Conservation (phyloP, 371 early-diverging fungal genomes). For the Mucor plumbeus region DNA sequence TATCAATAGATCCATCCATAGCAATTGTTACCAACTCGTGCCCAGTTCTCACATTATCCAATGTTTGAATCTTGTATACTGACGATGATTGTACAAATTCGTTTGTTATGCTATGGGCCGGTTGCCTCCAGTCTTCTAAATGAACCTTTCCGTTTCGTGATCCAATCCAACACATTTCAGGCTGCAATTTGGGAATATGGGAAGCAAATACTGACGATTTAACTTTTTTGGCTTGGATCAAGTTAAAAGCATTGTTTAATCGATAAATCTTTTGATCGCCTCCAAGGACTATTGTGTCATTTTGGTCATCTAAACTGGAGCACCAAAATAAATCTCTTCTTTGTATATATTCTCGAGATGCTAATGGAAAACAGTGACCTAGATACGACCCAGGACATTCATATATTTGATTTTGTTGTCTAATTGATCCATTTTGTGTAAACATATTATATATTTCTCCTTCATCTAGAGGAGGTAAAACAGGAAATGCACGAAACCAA, state of each 20-base stretch:
- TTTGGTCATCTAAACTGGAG: constrained; percentile 11
- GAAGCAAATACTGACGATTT: constrained; percentile 29
- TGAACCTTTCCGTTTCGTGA: constrained; percentile 29
- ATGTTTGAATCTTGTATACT: constrained; percentile 19
- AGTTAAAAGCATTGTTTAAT: constrained; percentile 10
- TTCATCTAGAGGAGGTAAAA: constrained; percentile 1
- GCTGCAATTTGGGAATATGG: constrained; percentile 3
- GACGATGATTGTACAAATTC: constrained; percentile 23
- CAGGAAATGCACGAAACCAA: constrained; percentile 10
- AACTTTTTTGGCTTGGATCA: background rate
- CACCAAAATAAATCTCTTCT: constrained; percentile 34
- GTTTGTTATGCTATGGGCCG: background rate
- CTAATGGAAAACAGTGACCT: background rate
- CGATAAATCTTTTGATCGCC: constrained; percentile 28
- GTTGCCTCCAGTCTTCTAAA: constrained; percentile 17
- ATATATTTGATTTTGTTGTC: background rate
- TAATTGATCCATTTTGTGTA: constrained; percentile 1
- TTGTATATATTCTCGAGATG: constrained; percentile 1
- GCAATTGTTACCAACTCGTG: constrained; percentile 22
- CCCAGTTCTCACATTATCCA: constrained; percentile 17
- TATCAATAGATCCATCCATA: constrained; percentile 28
- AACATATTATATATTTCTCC: constrained; percentile 7
- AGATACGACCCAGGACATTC: background rate
- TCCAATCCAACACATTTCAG: constrained; percentile 25
- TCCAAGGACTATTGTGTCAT: constrained; percentile 21